These are phyloP conservation scores for Lactifluus rugatus DNA, from an alignment of 768 basidiomycete species.

Conservation along the genomic window DNA sequence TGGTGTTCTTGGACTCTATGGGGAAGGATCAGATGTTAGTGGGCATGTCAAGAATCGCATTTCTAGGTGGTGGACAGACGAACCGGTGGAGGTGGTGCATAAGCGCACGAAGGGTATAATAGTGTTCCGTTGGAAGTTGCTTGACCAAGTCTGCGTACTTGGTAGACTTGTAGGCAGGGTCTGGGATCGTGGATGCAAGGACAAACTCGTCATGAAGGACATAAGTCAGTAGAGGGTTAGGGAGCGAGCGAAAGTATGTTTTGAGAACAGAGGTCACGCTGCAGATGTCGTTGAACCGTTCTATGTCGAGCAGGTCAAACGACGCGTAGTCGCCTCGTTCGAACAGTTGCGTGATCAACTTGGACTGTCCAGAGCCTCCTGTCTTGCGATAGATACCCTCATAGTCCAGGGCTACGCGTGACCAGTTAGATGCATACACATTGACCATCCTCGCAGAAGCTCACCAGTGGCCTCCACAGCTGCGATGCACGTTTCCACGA, in stretches of 20 bases:
- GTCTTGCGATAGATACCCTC: slow-evolving; percentile 99
- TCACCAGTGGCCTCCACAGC: slow-evolving; percentile 83
- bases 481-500: slow-evolving; percentile 93
- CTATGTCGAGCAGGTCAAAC: slow-evolving; percentile 80
- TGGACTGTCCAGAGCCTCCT: slow-evolving; percentile 86
- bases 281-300: slow-evolving; percentile 95
- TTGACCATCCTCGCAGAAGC: slow-evolving; percentile 22
- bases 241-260: slow-evolving; percentile 89
- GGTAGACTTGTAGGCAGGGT: slow-evolving; percentile 46
- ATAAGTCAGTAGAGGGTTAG: slow-evolving; percentile 83
- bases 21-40: slow-evolving; percentile 1
- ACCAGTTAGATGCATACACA: neutral
- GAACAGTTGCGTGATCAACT: slow-evolving; percentile 88
- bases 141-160: slow-evolving; percentile 59
- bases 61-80: slow-evolving; percentile 23
- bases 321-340: slow-evolving; percentile 83
- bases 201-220: slow-evolving; percentile 90
- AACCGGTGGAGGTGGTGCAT: slow-evolving; percentile 86
- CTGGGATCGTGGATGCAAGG: slow-evolving; percentile 58
- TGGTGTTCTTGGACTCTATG: slow-evolving; percentile 52
- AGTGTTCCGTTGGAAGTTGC: slow-evolving; percentile 80
- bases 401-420: slow-evolving; percentile 68
- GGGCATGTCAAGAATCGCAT: neutral
- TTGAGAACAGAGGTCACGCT: slow-evolving; percentile 96
- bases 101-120: slow-evolving; percentile 67